These are phyloP conservation scores for Mycosphaerella arachidis DNA, from an alignment of 2,329 filamentous ascomycete species.

Conservation along the genomic window DNA sequence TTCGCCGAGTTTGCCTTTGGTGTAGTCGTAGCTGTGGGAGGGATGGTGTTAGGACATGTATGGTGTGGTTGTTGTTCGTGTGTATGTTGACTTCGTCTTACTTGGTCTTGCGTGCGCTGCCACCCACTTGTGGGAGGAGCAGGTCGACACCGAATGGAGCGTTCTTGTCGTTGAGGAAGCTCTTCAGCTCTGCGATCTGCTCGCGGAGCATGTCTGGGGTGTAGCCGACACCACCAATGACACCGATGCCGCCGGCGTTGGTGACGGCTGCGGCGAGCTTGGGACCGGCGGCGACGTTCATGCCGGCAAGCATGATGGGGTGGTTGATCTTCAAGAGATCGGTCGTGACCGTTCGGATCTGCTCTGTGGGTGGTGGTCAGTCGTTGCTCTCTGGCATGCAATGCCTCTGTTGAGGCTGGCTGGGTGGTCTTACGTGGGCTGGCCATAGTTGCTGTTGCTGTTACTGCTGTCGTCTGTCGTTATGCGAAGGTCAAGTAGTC, in stretches of 20 bases:
- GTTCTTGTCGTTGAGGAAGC: constrained; percentile 80
- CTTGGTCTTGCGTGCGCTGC: constrained; percentile 93
- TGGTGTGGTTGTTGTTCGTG: neutral
- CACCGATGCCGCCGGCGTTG: constrained; percentile 92
- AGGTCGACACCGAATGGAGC: constrained; percentile 94
- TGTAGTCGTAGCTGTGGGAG: constrained; percentile 85
- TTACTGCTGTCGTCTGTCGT: neutral
- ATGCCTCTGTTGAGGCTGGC: too few species aligned
- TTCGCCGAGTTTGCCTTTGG: constrained; percentile 93
- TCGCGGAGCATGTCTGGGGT: constrained; percentile 95
- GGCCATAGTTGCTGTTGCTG: constrained; percentile 51
- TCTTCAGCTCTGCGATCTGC: constrained; percentile 92
- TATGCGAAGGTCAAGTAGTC: too few species aligned
- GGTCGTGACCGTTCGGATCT: constrained; percentile 85
- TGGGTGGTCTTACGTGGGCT: constrained; percentile 58
- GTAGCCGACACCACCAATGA: constrained; percentile 93
- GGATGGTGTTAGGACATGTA: neutral
- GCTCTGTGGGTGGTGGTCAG: constrained; percentile 51
- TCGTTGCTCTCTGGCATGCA: constrained; percentile 22
- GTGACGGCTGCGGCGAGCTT: constrained; percentile 95
- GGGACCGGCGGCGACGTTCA: constrained; percentile 97
- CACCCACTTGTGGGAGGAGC: constrained; percentile 89
- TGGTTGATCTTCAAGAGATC: constrained; percentile 98
- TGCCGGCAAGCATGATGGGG: constrained; percentile 89
- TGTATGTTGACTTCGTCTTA: constrained; percentile 34